phyloP scores from a whole-genome alignment of 257 asterid species.

The Primulina huaijiensis region DNA sequence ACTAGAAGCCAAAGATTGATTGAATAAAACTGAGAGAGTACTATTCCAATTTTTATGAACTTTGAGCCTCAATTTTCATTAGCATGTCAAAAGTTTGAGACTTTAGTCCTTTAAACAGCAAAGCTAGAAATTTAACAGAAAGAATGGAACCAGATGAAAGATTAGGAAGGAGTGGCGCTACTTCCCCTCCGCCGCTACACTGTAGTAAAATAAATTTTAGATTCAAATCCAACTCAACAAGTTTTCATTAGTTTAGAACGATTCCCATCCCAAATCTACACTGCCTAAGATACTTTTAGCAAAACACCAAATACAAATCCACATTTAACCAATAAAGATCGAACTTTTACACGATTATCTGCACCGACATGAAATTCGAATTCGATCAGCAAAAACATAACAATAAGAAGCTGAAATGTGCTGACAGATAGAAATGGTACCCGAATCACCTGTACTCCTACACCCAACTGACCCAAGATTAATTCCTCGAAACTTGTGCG shows the following conservation, averaged over 20 bases:
- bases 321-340: neutral
- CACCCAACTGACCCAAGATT: slow-evolving; percentile 42
- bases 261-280: neutral
- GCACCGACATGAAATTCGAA: neutral
- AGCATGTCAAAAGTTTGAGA: too few species aligned
- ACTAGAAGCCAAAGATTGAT: neutral
- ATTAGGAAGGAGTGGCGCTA: neutral
- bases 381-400: neutral
- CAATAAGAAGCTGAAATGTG: slow-evolving; percentile 1
- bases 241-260: neutral
- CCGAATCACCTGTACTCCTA: slow-evolving; percentile 37
- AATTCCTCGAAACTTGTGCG: slow-evolving; percentile 24
- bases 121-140: too few species aligned
- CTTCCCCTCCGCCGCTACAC: too few species aligned
- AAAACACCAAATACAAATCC: neutral
- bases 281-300: neutral
- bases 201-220: neutral
- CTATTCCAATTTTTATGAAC: too few species aligned
- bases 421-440: slow-evolving; percentile 17
- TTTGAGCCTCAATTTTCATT: too few species aligned
- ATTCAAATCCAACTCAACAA: neutral
- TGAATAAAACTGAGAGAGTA: neutral
- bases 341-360: neutral
- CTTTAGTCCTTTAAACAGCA: neutral
- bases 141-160: neutral